A percentile compares a stretch with the other conserved stretches of the same genome.
Evolutionary conservation across 1,139 yeast species (phyloP).

Genomic region (Eremothecium sinecaudum): DNA sequence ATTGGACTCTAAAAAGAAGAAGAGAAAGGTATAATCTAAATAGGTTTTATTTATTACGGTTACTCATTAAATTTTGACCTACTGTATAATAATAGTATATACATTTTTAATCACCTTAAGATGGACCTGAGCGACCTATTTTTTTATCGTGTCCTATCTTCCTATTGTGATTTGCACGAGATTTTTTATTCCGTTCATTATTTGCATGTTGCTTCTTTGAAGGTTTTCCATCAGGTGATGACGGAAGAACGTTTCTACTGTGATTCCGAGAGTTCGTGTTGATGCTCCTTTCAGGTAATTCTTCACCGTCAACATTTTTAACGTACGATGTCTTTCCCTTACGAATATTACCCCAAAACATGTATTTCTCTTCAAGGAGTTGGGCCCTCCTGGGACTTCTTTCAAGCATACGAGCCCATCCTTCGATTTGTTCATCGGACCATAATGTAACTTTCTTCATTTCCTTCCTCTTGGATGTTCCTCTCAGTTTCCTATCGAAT

Average conservation of each 20-base stretch:
- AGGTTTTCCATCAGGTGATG: not conserved
- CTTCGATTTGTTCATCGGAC: conserved; percentile 89
- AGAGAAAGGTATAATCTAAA: conserved; percentile 1
- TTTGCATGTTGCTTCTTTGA: conserved; percentile 13
- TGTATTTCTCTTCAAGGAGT: conserved; percentile 51
- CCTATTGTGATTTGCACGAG: conserved; percentile 56
- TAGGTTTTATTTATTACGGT: not conserved
- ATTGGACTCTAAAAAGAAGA: conserved; percentile 10
- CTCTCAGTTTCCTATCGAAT: conserved; percentile 46
- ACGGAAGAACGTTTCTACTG: too few species aligned
- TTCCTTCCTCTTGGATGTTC: conserved; percentile 42
- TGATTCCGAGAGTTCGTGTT: too few species aligned
- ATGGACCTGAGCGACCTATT: conserved; percentile 11
- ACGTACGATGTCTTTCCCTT: conserved; percentile 25
- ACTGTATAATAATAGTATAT: not conserved
- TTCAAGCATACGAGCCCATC: conserved; percentile 75
- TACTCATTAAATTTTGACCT: not conserved
- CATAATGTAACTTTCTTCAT: conserved; percentile 49
- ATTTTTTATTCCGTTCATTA: conserved; percentile 35
- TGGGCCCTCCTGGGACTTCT: conserved; percentile 54
- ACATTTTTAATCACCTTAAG: not conserved
- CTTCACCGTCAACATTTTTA: conserved; percentile 18
- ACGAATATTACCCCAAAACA: conserved; percentile 37
- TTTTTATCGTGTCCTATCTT: conserved; percentile 54
- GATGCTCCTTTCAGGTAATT: conserved; percentile 5